phyloP scores from a whole-genome alignment of 345 rosid genomes.

The Turritis glabra region DNA sequence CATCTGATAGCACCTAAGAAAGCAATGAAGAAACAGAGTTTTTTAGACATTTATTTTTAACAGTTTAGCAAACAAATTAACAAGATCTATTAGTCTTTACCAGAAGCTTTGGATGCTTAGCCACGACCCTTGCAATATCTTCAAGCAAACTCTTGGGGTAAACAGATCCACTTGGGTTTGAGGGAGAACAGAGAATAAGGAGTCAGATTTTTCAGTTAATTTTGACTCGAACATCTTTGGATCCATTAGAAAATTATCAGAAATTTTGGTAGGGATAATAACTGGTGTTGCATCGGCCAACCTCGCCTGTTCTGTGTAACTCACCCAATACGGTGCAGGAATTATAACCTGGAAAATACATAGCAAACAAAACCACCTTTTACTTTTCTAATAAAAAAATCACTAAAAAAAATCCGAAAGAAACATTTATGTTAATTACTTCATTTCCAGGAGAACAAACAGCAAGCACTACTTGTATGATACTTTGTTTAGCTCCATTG shows the following conservation, averaged over 20 bases:
- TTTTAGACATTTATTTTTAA: background rate
- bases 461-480: conserved; percentile 74
- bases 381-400: background rate
- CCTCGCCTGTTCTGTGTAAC: conserved; percentile 95
- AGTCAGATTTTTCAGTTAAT: conserved; percentile 77
- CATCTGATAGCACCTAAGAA: conserved; percentile 89
- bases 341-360: conserved; percentile 91
- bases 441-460: conserved; percentile 94
- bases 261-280: conserved; percentile 73
- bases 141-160: conserved; percentile 83
- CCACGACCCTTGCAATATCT: conserved; percentile 75
- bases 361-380: background rate
- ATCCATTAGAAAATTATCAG: conserved; percentile 78
- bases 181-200: conserved; percentile 86
- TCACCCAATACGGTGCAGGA: conserved; percentile 94
- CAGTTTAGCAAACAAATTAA: background rate
- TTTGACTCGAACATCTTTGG: conserved; percentile 71
- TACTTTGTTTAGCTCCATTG: conserved; percentile 91
- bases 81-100: conserved; percentile 33
- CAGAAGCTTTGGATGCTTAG: conserved; percentile 94
- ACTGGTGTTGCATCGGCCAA: conserved; percentile 91
- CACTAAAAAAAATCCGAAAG: background rate
- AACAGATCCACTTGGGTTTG: conserved; percentile 94
- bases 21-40: conserved; percentile 12
- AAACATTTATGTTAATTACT: conserved; percentile 41